Evolutionary conservation across 108 stramenopile genomes (phyloP).

Genomic region (Chaetoceros muelleri): DNA sequence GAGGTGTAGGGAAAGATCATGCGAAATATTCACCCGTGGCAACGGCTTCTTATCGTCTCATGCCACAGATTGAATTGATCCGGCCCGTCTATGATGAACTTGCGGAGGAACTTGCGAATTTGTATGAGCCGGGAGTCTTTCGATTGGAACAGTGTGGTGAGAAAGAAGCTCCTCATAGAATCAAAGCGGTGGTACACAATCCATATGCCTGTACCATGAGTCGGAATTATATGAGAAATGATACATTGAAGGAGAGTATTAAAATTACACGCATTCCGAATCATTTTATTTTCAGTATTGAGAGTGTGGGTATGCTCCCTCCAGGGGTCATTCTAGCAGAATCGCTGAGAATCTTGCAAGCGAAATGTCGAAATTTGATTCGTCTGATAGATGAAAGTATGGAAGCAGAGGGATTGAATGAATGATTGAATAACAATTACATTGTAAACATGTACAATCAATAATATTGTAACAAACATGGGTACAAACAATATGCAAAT

Average conservation of each 20-base stretch:
- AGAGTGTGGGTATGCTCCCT: constrained; percentile 85
- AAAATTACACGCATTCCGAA: constrained; percentile 77
- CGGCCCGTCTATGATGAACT: constrained; percentile 65
- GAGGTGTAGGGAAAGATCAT: constrained; percentile 92
- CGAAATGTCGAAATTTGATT: constrained; percentile 44
- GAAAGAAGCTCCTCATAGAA: constrained; percentile 15
- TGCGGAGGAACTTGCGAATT: constrained; percentile 76
- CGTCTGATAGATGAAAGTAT: constrained; percentile 25
- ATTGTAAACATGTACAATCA: no score
- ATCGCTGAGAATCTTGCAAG: constrained; percentile 63
- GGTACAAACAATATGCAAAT: no score
- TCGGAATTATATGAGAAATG: constrained; percentile 88
- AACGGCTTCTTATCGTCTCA: constrained; percentile 89
- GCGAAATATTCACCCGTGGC: constrained; percentile 97
- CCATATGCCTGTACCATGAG: constrained; percentile 97
- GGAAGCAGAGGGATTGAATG: constrained; percentile 5
- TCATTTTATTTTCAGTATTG: constrained; percentile 96
- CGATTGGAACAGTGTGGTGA: constrained; percentile 20
- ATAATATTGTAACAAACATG: no score
- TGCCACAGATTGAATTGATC: constrained; percentile 59
- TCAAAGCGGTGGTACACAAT: constrained; percentile 60
- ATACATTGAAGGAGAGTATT: constrained; percentile 59
- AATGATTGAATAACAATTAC: constrained; percentile 4
- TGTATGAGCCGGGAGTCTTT: constrained; percentile 85
- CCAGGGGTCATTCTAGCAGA: constrained; percentile 79